Evolutionary conservation across 768 basidiomycete species (phyloP), one percentile per base, ranked within the genome.

Genomic region (Tricholoma terreum): DNA sequence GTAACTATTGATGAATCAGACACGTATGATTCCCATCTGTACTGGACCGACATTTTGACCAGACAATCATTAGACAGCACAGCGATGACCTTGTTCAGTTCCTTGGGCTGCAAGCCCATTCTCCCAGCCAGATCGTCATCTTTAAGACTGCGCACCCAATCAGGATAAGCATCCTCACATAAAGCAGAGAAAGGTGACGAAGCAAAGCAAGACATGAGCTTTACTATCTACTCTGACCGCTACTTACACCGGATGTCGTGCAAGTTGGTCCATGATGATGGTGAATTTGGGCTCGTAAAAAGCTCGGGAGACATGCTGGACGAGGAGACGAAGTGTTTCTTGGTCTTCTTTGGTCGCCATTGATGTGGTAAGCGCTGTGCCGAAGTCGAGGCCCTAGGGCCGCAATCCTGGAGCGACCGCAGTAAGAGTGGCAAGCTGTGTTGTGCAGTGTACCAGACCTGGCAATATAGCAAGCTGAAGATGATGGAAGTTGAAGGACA

Each of bases 201-300:
- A 61, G 54, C 58, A 56, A 27, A 58, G 53, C 54, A 50, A 31
- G 63, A 61, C 61, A 54, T 53, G 58, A n/a, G 30, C 30, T 31
- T 48, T 49, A 17, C 30, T 17, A 31, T 30, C 61, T 54, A 22
- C 53, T 52, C 43, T 66, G 57, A 66, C 69, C 63, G 66, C 71
- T 79, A 90, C 96, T 89, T 84, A 98, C 95, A 94, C 93, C 62
- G 91, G 86, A 74, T 94, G 87, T 61, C 89, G 86, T 58, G 92
- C 85, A 70, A 99, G 85, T 74, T 96, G 91, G 76, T 98, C 96
- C 80, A 98, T 76, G 60, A 98, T 85, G 59, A 98, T 89, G 64
- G 88, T 90, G 71, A 81, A 94, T 66, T 90, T 91, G 45, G 92
- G 80, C 71, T 98, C 97, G 75, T 98, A 99, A 75, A 99, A 98